Conservation (phyloP, 768 basidiomycete genomes). For the Termitomyces sp. region DNA sequence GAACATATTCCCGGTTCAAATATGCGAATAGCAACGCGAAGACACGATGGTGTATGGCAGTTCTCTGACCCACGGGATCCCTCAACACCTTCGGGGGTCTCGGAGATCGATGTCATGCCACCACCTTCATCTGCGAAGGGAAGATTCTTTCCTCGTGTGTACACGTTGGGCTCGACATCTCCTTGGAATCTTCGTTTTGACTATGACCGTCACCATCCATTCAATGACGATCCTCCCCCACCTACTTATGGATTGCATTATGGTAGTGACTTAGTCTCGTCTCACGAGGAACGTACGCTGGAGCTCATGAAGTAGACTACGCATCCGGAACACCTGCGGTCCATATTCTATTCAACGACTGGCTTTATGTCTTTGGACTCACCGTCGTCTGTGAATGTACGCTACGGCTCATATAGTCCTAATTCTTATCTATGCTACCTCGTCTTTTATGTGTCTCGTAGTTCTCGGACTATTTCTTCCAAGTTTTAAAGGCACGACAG, state of each 20-base stretch:
- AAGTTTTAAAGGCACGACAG: not conserved
- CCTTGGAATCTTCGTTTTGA: constrained; percentile 7
- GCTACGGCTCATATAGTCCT: no score
- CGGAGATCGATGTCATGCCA: constrained; percentile 29
- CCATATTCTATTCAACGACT: no score
- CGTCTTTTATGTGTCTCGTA: no score
- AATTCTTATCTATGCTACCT: not conserved
- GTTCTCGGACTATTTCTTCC: not conserved
- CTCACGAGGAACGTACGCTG: constrained; percentile 2
- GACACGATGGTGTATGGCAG: constrained; percentile 52
- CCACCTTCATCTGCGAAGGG: constrained; percentile 18
- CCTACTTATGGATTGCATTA: constrained; percentile 21
- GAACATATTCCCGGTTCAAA: constrained; percentile 48
- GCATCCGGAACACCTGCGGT: not conserved
- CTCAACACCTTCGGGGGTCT: constrained; percentile 33
- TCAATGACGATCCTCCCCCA: constrained; percentile 20
- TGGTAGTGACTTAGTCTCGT: not conserved
- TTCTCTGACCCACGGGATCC: constrained; percentile 39
- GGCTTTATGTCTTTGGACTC: not conserved
- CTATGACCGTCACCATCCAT: constrained; percentile 16
- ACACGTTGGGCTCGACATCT: constrained; percentile 5
- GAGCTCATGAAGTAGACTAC: not conserved
- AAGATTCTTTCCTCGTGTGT: constrained; percentile 4
- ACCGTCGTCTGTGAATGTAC: no score
- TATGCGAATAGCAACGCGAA: constrained; percentile 54